phyloP scores from a whole-genome alignment of 2,329 filamentous ascomycete species.

The Penicillium sp. region DNA sequence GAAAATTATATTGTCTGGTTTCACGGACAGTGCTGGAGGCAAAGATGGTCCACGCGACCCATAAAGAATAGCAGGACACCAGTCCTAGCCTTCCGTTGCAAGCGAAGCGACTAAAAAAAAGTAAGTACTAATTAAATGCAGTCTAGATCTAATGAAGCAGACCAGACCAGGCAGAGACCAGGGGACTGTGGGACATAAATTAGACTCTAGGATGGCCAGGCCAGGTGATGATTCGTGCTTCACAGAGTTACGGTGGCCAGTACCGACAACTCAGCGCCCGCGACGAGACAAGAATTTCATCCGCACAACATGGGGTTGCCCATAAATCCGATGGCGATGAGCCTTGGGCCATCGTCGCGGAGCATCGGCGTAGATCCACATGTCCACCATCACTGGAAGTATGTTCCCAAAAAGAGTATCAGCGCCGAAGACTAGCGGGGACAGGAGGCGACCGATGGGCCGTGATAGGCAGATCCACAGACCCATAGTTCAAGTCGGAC shows the following conservation, averaged over 20 bases:
- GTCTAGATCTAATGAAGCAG: background rate
- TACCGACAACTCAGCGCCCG: conserved; percentile 1
- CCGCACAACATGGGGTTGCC: background rate
- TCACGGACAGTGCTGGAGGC: background rate
- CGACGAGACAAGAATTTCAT: conserved; percentile 7
- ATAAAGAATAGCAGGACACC: background rate
- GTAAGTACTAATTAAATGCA: background rate
- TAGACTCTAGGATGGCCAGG: conserved; percentile 3
- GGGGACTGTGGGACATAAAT: conserved; percentile 3
- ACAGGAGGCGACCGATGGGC: conserved; percentile 3
- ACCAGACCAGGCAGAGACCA: background rate
- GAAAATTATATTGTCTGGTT: conserved; percentile 1
- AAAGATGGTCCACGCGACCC: background rate
- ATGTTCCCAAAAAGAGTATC: conserved; percentile 20
- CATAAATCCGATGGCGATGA: conserved; percentile 8
- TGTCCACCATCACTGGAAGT: conserved; percentile 6
- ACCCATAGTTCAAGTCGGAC: conserved; percentile 21
- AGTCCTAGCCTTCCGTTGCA: background rate
- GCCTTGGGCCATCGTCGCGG: background rate
- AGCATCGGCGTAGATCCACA: background rate
- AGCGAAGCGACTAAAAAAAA: background rate
- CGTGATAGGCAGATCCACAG: conserved; percentile 25
- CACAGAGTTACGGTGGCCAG: background rate
- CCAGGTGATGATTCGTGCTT: background rate
- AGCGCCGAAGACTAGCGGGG: conserved; percentile 22